Evolutionary conservation across 2,329 filamentous ascomycete genomes (phyloP), one percentile per base, ranked within the genome.

Genomic region (Shiraia bambusicola): DNA sequence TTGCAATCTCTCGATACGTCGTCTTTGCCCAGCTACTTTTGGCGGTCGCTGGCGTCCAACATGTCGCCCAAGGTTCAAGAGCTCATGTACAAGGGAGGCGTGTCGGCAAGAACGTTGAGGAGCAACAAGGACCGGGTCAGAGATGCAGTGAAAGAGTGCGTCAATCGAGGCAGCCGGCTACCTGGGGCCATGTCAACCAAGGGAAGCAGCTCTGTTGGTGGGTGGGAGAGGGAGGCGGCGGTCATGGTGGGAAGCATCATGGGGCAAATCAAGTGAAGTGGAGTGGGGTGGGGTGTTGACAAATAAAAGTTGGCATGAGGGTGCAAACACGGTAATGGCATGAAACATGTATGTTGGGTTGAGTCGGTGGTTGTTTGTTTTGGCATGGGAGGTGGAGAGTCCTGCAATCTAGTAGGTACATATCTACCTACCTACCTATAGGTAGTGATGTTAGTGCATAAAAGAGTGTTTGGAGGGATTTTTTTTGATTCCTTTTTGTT

Each of bases 191-290:
- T 75, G 0, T 61, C 81, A 32, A 66, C 52, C 45, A 73, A 65
- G 53, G 66, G 67, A 76, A 29, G 61, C 71, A n/a, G 71, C 71
- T 10, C 72, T 72, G 15, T 67, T 49, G 75, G 72, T 6, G 79
- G 74, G 41, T 96, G 89, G 88, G 92, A 96, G 59, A 80, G 92
- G 28, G 93, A 97, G 71, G 86, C 91, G 34, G 90, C 91, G 1
- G 91, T 97, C 34, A 96, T 97, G 92, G 87, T 95, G 29, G 86
- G 87, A 37, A 88, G 88, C 57, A 82, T 96, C 5, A 76, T 90
- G 35, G 77, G 79, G n/a, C 57, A 60, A 45, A 59, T 67, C 13
- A 59, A 59, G 38, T 67, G 40, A 58, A 14, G 17, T 16, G 12
- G 12, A 59, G 38, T 67, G 40, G 56, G 11, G 17, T 16, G 12